Conservation (phyloP, 306 rosid genomes). For the Benincasa hispida region DNA sequence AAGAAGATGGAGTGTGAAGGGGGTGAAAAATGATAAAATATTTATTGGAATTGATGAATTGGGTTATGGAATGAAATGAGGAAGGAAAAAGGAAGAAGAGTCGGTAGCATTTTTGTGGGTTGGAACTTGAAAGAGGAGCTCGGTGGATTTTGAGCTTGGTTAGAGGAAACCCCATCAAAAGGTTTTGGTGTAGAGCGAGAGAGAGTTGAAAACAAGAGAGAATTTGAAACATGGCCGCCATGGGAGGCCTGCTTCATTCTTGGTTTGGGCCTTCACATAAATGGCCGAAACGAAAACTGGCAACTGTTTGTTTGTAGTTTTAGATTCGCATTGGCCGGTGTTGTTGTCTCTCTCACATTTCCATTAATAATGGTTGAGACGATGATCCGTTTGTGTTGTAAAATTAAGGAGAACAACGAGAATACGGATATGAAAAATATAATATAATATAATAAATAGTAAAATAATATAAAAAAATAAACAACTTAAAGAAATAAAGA, state of each 20-base stretch:
- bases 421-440: too few relatives aligned
- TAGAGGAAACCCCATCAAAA: neutral
- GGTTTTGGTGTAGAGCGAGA: neutral
- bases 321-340: neutral
- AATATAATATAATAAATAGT: too few relatives aligned
- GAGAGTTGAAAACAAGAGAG: neutral
- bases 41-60: neutral
- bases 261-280: neutral
- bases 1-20: neutral
- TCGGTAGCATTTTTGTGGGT: neutral
- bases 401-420: too few relatives aligned
- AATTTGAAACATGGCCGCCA: conserved; percentile 1
- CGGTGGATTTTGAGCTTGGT: neutral
- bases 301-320: too few relatives aligned
- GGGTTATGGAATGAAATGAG: neutral
- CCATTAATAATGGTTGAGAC: too few relatives aligned
- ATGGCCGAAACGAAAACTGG: neutral
- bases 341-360: too few relatives aligned
- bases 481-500: too few relatives aligned
- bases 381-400: too few relatives aligned
- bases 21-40: conserved; percentile 2
- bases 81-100: neutral
- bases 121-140: neutral
- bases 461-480: too few relatives aligned
- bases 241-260: conserved; percentile 8